These are phyloP conservation scores for Anthostomella pinea DNA, from an alignment of 2,329 filamentous ascomycete species.

Conservation along the genomic window DNA sequence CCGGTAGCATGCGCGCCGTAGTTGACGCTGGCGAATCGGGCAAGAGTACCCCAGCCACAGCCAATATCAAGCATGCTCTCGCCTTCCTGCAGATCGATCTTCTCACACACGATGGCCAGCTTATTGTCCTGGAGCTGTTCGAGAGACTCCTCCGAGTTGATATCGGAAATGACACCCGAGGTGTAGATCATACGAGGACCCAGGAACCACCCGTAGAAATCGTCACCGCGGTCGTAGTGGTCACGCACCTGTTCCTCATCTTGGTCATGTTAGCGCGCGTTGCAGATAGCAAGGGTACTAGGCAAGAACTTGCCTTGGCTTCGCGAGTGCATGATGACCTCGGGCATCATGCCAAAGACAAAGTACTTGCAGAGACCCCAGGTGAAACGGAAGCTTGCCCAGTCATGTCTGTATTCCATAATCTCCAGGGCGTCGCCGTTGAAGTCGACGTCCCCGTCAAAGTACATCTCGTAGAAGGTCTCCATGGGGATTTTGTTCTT, in stretches of 20 bases:
- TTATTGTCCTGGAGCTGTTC: slow-evolving; percentile 99
- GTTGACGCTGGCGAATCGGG: slow-evolving; percentile 88
- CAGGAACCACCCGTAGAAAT: slow-evolving; percentile 98
- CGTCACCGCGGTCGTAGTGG: slow-evolving; percentile 96
- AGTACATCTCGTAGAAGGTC: slow-evolving; percentile 98
- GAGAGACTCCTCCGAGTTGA: slow-evolving; percentile 81
- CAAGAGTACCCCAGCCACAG: slow-evolving; percentile 96
- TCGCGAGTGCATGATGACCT: slow-evolving; percentile 88
- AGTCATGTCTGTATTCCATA: slow-evolving; percentile 93
- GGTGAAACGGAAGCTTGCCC: slow-evolving; percentile 93
- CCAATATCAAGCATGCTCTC: slow-evolving; percentile 91
- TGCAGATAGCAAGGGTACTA: not conserved
- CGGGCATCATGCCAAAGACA: slow-evolving; percentile 81
- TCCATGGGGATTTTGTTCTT: slow-evolving; percentile 82
- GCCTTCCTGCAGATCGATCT: slow-evolving; percentile 79
- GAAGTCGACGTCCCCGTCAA: slow-evolving; percentile 90
- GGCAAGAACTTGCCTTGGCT: slow-evolving; percentile 64
- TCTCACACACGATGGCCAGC: slow-evolving; percentile 90
- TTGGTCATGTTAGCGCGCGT: slow-evolving; percentile 32
- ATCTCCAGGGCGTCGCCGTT: slow-evolving; percentile 89
- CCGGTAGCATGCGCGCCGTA: slow-evolving; percentile 84
- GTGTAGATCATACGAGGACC: slow-evolving; percentile 99
- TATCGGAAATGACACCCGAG: slow-evolving; percentile 87
- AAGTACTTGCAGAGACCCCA: slow-evolving; percentile 82
- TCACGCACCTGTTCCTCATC: slow-evolving; percentile 97